Evolutionary conservation across 768 basidiomycete genomes (phyloP).

Genomic region (Kwoniella sp.): DNA sequence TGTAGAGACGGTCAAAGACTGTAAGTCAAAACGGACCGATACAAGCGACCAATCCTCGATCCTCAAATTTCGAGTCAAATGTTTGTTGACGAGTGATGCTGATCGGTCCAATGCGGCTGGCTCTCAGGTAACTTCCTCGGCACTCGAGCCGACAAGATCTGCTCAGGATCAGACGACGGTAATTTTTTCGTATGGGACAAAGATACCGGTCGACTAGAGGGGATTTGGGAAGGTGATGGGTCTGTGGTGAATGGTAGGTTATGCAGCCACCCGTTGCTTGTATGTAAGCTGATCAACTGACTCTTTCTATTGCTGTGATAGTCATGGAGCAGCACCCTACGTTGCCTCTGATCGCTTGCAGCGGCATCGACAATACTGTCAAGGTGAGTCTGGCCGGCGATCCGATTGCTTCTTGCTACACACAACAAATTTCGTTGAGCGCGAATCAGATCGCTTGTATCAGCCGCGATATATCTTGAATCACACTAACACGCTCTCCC

Average conservation of each 20-base stretch:
- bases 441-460: no score
- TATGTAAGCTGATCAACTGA: neutral
- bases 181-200: conserved; percentile 83
- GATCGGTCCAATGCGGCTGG: no score
- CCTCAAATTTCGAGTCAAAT: no score
- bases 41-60: no score
- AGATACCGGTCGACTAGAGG: conserved; percentile 64
- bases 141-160: conserved; percentile 71
- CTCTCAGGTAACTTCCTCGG: conserved; percentile 78
- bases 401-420: no score
- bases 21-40: no score
- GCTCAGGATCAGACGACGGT: conserved; percentile 79
- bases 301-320: conserved; percentile 52
- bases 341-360: conserved; percentile 77
- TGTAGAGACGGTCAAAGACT: conserved; percentile 82
- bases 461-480: neutral
- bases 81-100: no score
- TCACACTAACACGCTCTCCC: neutral
- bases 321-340: conserved; percentile 76
- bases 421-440: no score
- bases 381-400: conserved; percentile 72
- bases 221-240: conserved; percentile 80
- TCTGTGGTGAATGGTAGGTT: conserved; percentile 69
- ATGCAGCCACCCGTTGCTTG: neutral
- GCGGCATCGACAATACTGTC: conserved; percentile 81